Base-by-base conservation (phyloP, 179 eudicot species). In the Nepenthes alata region DNA sequence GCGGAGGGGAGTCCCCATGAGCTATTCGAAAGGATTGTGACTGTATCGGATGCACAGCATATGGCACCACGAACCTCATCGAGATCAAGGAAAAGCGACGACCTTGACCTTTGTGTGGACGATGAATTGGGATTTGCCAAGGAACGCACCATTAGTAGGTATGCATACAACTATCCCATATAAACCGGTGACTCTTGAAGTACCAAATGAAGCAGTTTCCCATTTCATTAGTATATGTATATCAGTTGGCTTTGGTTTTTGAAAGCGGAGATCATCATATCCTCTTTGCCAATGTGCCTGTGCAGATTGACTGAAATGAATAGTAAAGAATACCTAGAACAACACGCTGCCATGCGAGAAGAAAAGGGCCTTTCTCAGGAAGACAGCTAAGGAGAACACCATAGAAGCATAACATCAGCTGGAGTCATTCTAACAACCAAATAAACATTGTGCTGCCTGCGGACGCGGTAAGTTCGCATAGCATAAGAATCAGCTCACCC, bases 91-190 rank as follows among this genome's bases (percentile, higher is more conserved):
- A 89, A 72, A 70, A 86, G 69, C 44, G 98, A 91, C 57, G 83
- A 78, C 38, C 67, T 70, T 59, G 96, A 89, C 68, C 76, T 91
- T 59, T 91, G 98, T 44, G 98, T 89, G 12, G 98, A 91, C 73
- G 85, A 91, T 72, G 95, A 91, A 60, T 75, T 91, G 58, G 98
- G 95, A 35, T 91, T 91, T 62, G 93, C 95, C 37, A 91, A 91
- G 78, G 98, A 91, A 69, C 96, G 98, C 39, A 89, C 95, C 61
- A 80, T 91, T 63, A 91, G 98, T 57, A 81, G 98, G 98, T 86
- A 69, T 67, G 63, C 35, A 5, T 34, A 25, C 37, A 10, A 11
- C 37, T 55, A 8, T 45, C 25, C 25, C 25, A 25, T 25, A 25
- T 25, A 25, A 25, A 25, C 25, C 25, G 25, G 25, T 25, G 25